phyloP scores from a whole-genome alignment of 306 rosid genomes.

The Trifolium dubium region DNA sequence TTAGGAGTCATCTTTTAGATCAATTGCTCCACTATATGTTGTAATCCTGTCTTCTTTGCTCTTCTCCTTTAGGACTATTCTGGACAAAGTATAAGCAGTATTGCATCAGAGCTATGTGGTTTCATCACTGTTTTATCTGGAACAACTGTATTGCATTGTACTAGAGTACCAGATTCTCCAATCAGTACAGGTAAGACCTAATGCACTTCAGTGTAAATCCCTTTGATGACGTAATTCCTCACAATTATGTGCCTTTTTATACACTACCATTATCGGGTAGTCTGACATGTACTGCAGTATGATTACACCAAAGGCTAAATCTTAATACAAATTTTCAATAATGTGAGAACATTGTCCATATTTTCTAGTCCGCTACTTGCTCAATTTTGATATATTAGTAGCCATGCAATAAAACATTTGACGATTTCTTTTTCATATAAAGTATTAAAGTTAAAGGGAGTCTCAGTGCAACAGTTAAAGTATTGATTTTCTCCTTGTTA shows the following conservation, averaged over 20 bases:
- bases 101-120: conserved; percentile 88
- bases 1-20: conserved; percentile 29
- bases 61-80: conserved; percentile 71
- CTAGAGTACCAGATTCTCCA: conserved; percentile 74
- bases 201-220: background rate
- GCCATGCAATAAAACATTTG: background rate
- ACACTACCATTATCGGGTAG: conserved; percentile 2
- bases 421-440: background rate
- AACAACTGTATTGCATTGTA: conserved; percentile 77
- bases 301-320: conserved; percentile 32
- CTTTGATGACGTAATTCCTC: conserved; percentile 33
- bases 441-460: background rate
- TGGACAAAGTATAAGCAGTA: conserved; percentile 89
- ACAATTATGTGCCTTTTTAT: conserved; percentile 8
- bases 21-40: conserved; percentile 30
- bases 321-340: conserved; percentile 19
- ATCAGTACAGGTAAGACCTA: conserved; percentile 63
- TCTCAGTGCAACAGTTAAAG: background rate
- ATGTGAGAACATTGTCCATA: conserved; percentile 32
- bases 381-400: conserved; percentile 13
- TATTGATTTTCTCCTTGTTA: background rate
- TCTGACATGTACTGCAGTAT: conserved; percentile 7
- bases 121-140: conserved; percentile 90
- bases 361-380: conserved; percentile 30
- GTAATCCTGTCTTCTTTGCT: conserved; percentile 27